Percentiles rank a stretch among this genome's conserved stretches.
These are phyloP conservation scores for Aquilaria agallochum DNA, from an alignment of 441 rosid genomes.

Conservation along the genomic window DNA sequence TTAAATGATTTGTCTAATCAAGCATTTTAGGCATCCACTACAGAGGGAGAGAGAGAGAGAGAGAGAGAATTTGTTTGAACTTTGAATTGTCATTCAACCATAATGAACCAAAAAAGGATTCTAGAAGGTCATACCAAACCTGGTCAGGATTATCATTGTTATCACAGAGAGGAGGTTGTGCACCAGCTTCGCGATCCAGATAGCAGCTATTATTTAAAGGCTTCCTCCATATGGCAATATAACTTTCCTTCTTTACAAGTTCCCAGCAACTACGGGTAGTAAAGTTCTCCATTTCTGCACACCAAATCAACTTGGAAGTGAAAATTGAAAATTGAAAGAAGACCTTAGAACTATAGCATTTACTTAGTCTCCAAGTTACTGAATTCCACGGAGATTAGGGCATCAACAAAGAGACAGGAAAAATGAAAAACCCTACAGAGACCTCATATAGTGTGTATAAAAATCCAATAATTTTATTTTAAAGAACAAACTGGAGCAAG, in stretches of 20 bases:
- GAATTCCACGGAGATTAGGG: too few relatives aligned
- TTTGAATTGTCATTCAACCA: background rate
- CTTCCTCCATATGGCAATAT: slow-evolving; percentile 56
- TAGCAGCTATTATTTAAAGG: slow-evolving; percentile 62
- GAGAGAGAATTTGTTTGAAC: too few relatives aligned
- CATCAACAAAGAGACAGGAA: too few relatives aligned
- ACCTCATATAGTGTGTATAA: too few relatives aligned
- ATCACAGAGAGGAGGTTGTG: slow-evolving; percentile 46
- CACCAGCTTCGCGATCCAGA: slow-evolving; percentile 35
- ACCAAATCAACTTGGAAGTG: slow-evolving; percentile 4
- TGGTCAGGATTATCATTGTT: slow-evolving; percentile 51
- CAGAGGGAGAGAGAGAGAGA: too few relatives aligned
- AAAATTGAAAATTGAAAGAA: slow-evolving; percentile 6
- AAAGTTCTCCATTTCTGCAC: slow-evolving; percentile 58
- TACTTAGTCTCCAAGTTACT: too few relatives aligned
- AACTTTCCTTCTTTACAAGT: slow-evolving; percentile 54
- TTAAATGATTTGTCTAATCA: background rate
- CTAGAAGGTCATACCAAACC: slow-evolving; percentile 43
- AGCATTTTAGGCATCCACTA: too few relatives aligned
- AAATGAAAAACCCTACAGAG: too few relatives aligned
- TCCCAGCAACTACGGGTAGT: slow-evolving; percentile 60
- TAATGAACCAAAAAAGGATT: background rate
- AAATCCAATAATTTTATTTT: too few relatives aligned
- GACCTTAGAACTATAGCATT: too few relatives aligned
- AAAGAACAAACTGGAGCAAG: too few relatives aligned